Percentiles rank a stretch among this genome's conserved stretches.
Evolutionary conservation across 495 filamentous ascomycete species (phyloP).

Genomic region (Annulohypoxylon nitens): DNA sequence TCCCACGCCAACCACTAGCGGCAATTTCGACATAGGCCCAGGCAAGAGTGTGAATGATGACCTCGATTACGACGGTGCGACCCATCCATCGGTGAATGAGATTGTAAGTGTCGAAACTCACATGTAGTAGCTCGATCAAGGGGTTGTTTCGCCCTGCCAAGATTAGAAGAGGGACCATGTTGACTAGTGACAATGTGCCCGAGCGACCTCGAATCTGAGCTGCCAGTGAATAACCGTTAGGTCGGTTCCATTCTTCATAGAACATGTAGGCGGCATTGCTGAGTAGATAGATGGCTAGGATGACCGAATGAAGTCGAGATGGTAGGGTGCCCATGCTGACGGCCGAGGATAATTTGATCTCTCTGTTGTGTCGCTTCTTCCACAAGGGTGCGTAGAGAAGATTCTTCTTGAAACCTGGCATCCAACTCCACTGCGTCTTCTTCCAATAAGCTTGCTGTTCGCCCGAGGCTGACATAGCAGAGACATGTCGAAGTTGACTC

Average conservation of each 20-base stretch:
- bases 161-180: constrained; percentile 84
- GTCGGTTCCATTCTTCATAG: constrained; percentile 68
- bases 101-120: constrained; percentile 93
- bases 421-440: constrained; percentile 60
- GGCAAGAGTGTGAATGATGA: constrained; percentile 75
- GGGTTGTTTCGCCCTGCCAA: constrained; percentile 88
- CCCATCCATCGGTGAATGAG: constrained; percentile 89
- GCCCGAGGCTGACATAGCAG: constrained; percentile 61
- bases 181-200: constrained; percentile 80
- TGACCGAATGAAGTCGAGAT: constrained; percentile 80
- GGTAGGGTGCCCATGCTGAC: constrained; percentile 89
- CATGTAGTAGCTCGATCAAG: constrained; percentile 75
- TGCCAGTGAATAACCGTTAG: constrained; percentile 65
- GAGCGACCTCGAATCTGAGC: constrained; percentile 78
- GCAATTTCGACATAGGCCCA: constrained; percentile 80
- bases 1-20: constrained; percentile 71
- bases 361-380: constrained; percentile 85
- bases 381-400: constrained; percentile 88
- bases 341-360: constrained; percentile 81
- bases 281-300: constrained; percentile 73
- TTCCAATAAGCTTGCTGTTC: constrained; percentile 65
- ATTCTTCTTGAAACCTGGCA: constrained; percentile 77
- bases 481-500: constrained; percentile 62
- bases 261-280: constrained; percentile 76
- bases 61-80: constrained; percentile 79